These are phyloP conservation scores for Volvariella surrecta DNA, from an alignment of 1,284 basidiomycete species.

Conservation along the genomic window DNA sequence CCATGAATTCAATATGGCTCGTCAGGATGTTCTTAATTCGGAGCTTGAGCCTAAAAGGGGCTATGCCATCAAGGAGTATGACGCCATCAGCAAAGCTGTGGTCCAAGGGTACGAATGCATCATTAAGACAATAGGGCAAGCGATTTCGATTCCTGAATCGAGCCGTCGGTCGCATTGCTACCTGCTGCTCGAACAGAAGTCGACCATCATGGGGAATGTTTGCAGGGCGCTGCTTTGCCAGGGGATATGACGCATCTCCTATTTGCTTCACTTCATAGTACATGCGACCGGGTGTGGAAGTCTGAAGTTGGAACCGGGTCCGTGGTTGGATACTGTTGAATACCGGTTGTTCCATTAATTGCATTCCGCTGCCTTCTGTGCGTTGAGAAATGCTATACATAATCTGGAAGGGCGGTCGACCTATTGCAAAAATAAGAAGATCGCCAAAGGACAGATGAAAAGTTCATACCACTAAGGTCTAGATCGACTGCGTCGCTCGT, in stretches of 20 bases:
- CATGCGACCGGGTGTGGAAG: conserved; percentile 71
- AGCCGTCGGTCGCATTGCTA: conserved; percentile 69
- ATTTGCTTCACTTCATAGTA: conserved; percentile 87
- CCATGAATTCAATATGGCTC: conserved; percentile 52
- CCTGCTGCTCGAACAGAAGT: conserved; percentile 78
- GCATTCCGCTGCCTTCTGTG: conserved; percentile 49
- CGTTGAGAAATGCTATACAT: conserved; percentile 71
- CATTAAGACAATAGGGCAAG: conserved; percentile 71
- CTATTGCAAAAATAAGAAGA: conserved; percentile 24
- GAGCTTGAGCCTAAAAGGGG: conserved; percentile 80
- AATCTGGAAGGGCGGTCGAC: conserved; percentile 81
- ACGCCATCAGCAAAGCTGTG: conserved; percentile 47
- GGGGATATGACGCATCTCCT: conserved; percentile 81
- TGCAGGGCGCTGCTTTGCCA: conserved; percentile 49
- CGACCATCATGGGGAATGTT: conserved; percentile 56
- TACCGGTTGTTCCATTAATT: conserved; percentile 59
- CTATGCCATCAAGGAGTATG: conserved; percentile 65
- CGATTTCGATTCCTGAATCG: conserved; percentile 63
- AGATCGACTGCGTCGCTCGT: conserved; percentile 74
- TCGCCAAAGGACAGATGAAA: conserved; percentile 2
- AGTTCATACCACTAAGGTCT: conserved; percentile 57
- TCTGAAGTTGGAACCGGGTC: conserved; percentile 81
- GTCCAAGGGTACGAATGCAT: conserved; percentile 46
- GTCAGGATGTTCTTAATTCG: conserved; percentile 70
- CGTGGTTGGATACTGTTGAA: conserved; percentile 83